phyloP scores from a whole-genome alignment of 352 stramenopile genomes.

The Phytophthora brassicae region DNA sequence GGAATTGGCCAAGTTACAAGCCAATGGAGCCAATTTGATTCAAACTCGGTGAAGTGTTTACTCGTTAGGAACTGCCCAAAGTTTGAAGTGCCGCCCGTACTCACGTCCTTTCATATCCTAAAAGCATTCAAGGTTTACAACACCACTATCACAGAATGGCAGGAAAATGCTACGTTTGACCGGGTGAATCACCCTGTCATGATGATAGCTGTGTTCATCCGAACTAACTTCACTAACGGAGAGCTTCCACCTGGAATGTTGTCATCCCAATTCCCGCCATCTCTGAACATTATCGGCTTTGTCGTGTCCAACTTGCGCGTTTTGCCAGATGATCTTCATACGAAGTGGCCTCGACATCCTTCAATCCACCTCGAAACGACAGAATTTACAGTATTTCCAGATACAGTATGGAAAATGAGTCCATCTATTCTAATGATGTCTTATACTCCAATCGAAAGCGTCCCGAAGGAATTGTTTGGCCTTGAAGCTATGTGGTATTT shows the following conservation, averaged over 20 bases:
- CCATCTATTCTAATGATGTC: constrained; percentile 23
- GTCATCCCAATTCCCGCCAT: constrained; percentile 20
- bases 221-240: constrained; percentile 28
- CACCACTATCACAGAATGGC: constrained; percentile 29
- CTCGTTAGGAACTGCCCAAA: constrained; percentile 27
- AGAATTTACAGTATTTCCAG: constrained; percentile 28
- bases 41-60: constrained; percentile 14
- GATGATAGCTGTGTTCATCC: constrained; percentile 12
- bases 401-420: constrained; percentile 20
- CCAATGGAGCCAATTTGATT: constrained; percentile 23
- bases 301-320: constrained; percentile 27
- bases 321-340: constrained; percentile 30
- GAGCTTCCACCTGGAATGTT: constrained; percentile 26
- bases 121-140: constrained; percentile 34
- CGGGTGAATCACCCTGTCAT: constrained; percentile 17
- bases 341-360: constrained; percentile 31
- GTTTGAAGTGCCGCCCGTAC: constrained; percentile 17
- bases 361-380: constrained; percentile 27
- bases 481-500: constrained; percentile 30
- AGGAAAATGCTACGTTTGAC: constrained; percentile 21
- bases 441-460: constrained; percentile 17
- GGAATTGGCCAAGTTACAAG: constrained; percentile 3
- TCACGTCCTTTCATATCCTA: constrained; percentile 17
- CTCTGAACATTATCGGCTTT: constrained; percentile 28
- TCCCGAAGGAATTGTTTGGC: constrained; percentile 30